Conservation (phyloP, 1,284 basidiomycete genomes). For the Serendipita sp. region DNA sequence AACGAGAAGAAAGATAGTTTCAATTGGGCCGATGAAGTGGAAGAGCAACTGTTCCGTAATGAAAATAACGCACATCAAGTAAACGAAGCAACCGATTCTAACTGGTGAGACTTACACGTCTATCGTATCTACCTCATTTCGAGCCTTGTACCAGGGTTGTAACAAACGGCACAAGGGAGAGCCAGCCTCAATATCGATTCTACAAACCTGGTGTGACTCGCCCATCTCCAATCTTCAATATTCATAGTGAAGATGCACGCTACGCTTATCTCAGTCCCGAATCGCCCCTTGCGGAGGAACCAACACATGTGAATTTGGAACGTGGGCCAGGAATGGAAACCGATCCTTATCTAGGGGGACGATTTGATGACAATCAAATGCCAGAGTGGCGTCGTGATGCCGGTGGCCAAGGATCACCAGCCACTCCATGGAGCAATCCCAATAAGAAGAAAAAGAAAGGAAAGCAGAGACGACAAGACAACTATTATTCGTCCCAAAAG, state of each 20-base stretch:
- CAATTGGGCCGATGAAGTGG: neutral
- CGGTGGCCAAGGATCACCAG: neutral
- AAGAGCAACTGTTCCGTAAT: neutral
- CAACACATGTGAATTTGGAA: neutral
- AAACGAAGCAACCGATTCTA: neutral
- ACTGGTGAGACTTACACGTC: neutral
- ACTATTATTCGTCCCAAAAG: neutral
- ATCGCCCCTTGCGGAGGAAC: neutral
- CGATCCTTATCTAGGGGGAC: too few species aligned
- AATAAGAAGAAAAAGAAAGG: too few species aligned
- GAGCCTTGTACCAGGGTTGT: neutral
- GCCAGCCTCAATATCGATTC: neutral
- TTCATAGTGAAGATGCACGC: neutral
- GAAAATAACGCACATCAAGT: neutral
- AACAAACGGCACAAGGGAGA: neutral
- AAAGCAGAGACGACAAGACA: too few species aligned
- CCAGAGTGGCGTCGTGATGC: neutral
- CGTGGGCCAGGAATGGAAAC: neutral
- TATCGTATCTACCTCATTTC: neutral
- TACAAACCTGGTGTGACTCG: neutral
- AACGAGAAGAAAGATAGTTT: neutral
- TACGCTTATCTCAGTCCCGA: neutral
- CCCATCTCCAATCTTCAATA: neutral
- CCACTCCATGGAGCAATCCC: too few species aligned
- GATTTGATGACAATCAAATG: too few species aligned